Evolutionary conservation across 2,329 filamentous ascomycete species (phyloP), one percentile per base, ranked within the genome.

Genomic region (Colletotrichum sp.): DNA sequence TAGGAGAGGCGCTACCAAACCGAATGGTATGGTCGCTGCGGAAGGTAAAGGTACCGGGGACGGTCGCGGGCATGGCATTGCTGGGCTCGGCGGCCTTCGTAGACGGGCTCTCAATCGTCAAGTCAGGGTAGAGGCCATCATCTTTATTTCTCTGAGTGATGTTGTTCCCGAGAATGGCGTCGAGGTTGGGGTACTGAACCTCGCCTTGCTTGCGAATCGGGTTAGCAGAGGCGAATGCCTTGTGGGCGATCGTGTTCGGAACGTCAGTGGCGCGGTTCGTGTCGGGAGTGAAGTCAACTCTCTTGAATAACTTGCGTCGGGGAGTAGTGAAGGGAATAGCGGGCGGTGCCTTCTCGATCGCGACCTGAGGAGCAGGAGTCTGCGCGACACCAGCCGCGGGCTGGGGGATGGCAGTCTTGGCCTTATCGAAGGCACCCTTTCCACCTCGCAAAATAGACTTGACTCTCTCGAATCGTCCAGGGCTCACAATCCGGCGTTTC

Each of bases 241-340:
- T 65, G 47, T 74, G 72, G 8, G 72, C 55, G 55, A 74, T 63
- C n/a, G 72, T 74, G 71, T 87, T 84, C 73, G 89, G 87, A 1
- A 80, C 76, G 63, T 84, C 77, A 0, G 83, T 81, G 11, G 84
- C 82, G 21, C 84, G 84, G 75, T 94, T 89, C 43, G 92, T 92
- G 74, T 91, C 92, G 0, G 92, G 93, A 0, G 93, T 95, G 79
- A 98, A 98, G 65, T 94, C 92, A 43, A 98, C 94, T 70, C 90
- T 93, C 85, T 97, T 98, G 21, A 84, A 82, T 47, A 87, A 80
- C 82, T 92, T 94, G 29, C 92, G 89, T 36, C 92, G 92, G 9
- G 93, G 93, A 2, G 93, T 95, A 7, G 91, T 92, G 69, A 91
- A 84, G 8, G 89, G 87, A 21, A 87, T 81, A 5, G 86, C 80